Base-by-base conservation (phyloP, 345 rosid genomes). In the Ceriops tagal region DNA sequence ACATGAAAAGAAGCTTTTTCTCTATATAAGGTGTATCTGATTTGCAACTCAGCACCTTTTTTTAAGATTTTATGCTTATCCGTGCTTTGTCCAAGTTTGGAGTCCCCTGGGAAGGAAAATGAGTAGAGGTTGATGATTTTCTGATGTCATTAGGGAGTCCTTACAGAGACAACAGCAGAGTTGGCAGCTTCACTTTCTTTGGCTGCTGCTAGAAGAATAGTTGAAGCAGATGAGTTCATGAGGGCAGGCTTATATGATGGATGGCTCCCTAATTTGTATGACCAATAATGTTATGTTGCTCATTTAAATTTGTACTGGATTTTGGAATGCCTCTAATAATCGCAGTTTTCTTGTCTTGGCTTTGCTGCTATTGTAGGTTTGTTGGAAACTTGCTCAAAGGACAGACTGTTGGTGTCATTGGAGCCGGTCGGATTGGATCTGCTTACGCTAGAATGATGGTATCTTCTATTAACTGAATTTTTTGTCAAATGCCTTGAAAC, bases 381-480 rank as follows among this genome's bases (percentile, higher is more conserved):
- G 99, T 92, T 0, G 99, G 99, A 22, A 95, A 95, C 83, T 84
- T 95, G 76, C 97, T 95, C 67, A 92, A 92, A 83, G 99, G 99
- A 62, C 99, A 92, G 68, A 92, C 99, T 60, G 92, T 95, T 69
- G 99, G 97, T 71, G 99, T 95, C 62, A 92, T 95, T 75, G 99
- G 99, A 65, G 97, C 97, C 66, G 97, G 98, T 68, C 96, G 96
- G 66, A 93, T 93, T n/a, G 98, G 97, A 57, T 93, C 97, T 62
- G 96, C 99, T 22, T 95, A 95, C 72, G 97, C 97, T 51, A 86
- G 96, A 80, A 95, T 92, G 96, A 95, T 95, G 99, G 99, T 92
- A 82, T 27, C 13, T 59, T 64, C 70, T 66, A 31, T 20, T 4
- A n/a, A 67, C 53, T 46, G 49, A 57, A 53, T 67, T 70, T 39